Evolutionary conservation across 1,284 basidiomycete genomes (phyloP).

Genomic region (Boletus semigastroideus): DNA sequence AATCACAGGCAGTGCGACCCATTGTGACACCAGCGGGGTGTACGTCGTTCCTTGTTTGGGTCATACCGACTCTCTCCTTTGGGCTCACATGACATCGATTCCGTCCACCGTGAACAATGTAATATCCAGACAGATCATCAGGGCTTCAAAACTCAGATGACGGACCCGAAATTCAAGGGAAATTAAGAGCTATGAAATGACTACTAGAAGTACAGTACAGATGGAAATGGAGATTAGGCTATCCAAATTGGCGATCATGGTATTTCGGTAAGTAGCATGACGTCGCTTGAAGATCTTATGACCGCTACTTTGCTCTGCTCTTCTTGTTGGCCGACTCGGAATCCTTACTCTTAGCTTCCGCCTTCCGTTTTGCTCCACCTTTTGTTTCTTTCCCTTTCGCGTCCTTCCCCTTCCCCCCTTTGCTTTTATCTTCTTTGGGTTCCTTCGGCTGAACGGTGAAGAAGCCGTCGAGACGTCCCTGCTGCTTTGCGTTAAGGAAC

Average conservation of each 20-base stretch:
- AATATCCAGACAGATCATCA: neutral
- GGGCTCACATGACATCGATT: neutral
- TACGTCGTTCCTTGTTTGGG: neutral
- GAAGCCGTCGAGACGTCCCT: slow-evolving; percentile 95
- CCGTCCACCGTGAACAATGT: too few species aligned
- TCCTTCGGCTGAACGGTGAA: slow-evolving; percentile 72
- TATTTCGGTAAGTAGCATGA: neutral
- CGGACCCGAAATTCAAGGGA: too few species aligned
- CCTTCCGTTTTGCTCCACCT: slow-evolving; percentile 66
- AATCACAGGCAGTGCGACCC: neutral
- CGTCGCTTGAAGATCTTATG: neutral
- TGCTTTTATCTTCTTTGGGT: slow-evolving; percentile 43
- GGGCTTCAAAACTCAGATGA: too few species aligned
- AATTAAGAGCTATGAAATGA: too few species aligned
- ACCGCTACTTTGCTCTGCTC: slow-evolving; percentile 32
- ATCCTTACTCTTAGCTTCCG: slow-evolving; percentile 33
- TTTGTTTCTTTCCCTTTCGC: slow-evolving; percentile 31
- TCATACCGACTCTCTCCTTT: neutral
- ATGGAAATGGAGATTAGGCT: slow-evolving; percentile 12
- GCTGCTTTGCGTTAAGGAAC: slow-evolving; percentile 88
- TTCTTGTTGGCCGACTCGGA: slow-evolving; percentile 33
- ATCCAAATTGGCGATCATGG: neutral
- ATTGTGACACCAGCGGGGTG: neutral
- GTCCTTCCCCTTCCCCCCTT: slow-evolving; percentile 34
- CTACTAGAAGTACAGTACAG: slow-evolving; percentile 12